Conservation (phyloP, 2,329 filamentous ascomycete species). For the Uncinocarpus reesii region DNA sequence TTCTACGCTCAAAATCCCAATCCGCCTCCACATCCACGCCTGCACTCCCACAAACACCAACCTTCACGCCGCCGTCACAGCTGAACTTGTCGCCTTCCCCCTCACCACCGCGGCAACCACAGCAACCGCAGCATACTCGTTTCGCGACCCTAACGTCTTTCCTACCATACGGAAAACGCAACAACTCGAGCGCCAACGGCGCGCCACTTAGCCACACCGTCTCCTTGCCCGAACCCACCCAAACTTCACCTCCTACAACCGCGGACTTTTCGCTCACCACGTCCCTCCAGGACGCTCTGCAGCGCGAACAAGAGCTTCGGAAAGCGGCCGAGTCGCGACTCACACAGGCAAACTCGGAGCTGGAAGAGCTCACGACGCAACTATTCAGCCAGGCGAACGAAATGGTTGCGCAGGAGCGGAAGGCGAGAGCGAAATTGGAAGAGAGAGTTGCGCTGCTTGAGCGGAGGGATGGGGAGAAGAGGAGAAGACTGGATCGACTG, state of each 20-base stretch:
- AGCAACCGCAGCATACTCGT: slow-evolving; percentile 27
- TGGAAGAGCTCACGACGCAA: slow-evolving; percentile 51
- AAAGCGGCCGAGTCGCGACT: slow-evolving; percentile 49
- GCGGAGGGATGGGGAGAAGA: slow-evolving; percentile 41
- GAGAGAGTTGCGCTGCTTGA: slow-evolving; percentile 40
- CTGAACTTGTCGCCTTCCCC: slow-evolving; percentile 24
- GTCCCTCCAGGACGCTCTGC: slow-evolving; percentile 44
- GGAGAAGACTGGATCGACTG: slow-evolving; percentile 43
- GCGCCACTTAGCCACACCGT: slow-evolving; percentile 20
- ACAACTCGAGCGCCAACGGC: slow-evolving; percentile 24
- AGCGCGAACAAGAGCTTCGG: slow-evolving; percentile 46
- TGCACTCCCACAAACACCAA: slow-evolving; percentile 22
- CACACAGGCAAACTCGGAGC: slow-evolving; percentile 45
- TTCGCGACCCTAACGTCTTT: slow-evolving; percentile 32
- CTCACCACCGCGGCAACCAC: slow-evolving; percentile 18
- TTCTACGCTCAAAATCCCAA: slow-evolving; percentile 32
- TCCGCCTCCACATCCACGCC: slow-evolving; percentile 20
- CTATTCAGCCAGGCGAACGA: slow-evolving; percentile 56
- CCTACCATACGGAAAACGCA: slow-evolving; percentile 32
- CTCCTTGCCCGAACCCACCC: slow-evolving; percentile 18
- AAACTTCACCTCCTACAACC: slow-evolving; percentile 13
- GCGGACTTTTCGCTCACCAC: slow-evolving; percentile 16
- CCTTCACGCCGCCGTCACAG: slow-evolving; percentile 22
- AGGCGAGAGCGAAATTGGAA: slow-evolving; percentile 45
- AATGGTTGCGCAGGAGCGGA: slow-evolving; percentile 55